Conservation (phyloP, 345 rosid genomes). For the Hypericum perforatum region DNA sequence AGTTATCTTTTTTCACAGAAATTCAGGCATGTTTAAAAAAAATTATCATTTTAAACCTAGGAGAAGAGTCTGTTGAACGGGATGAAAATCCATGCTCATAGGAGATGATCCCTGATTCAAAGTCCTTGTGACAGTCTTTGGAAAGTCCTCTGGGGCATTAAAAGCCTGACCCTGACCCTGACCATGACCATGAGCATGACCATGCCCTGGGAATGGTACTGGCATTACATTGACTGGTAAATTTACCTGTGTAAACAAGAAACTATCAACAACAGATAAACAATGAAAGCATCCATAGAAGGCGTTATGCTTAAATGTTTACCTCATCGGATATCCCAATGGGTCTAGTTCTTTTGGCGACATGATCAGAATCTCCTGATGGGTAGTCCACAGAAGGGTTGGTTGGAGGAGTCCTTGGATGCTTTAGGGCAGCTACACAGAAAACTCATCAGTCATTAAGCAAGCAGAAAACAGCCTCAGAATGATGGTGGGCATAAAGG, state of each 20-base stretch:
- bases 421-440: conserved; percentile 70
- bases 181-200: conserved; percentile 32
- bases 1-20: no score
- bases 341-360: conserved; percentile 1
- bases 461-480: not conserved
- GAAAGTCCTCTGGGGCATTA: conserved; percentile 30
- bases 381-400: conserved; percentile 77
- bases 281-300: not conserved
- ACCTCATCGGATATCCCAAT: conserved; percentile 20
- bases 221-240: conserved; percentile 42
- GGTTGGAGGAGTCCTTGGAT: conserved; percentile 94
- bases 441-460: not conserved
- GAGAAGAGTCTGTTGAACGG: conserved; percentile 47
- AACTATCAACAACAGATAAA: not conserved
- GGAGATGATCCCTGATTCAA: conserved; percentile 46
- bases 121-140: conserved; percentile 38
- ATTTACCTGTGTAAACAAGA: conserved; percentile 14
- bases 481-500: not conserved
- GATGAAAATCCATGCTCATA: conserved; percentile 77
- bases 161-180: conserved; percentile 8
- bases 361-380: conserved; percentile 66
- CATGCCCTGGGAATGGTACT: conserved; percentile 71
- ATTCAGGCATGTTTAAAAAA: not conserved
- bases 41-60: conserved; percentile 38
- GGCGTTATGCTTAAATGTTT: conserved; percentile 10